Base-by-base conservation (phyloP, 768 basidiomycete genomes). In the Tephrocybe sp. region DNA sequence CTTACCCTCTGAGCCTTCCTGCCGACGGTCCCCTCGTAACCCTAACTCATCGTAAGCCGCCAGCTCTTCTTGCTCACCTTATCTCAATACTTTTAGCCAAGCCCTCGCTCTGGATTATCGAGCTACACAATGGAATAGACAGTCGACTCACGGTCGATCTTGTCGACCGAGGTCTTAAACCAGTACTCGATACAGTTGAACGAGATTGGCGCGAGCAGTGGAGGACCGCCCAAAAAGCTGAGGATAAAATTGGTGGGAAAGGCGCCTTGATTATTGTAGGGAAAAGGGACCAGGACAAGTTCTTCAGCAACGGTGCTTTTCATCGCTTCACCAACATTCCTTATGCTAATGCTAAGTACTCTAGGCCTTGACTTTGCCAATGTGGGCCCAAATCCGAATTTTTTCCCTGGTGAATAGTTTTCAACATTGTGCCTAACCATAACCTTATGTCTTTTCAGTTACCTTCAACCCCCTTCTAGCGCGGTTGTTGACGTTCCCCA, bases 231-330 rank as follows among this genome's bases (percentile, higher is more conserved):
- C 62, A 69, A 42, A 62, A 70, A 34, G 54, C 69, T 35, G 76
- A 76, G 51, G 73, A 79, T 57, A 73, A 74, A 56, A 67, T 68
- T n/a, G 74, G 72, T 6, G 86, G 82, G 25, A 75, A 74, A 43
- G 90, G 89, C 30, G 84, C 87, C 3, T 66, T 93, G 25, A 83
- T 92, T 52, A 84, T 93, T 45, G 83, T 88, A 6, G 90, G 91
- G 3, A 81, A 79, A 52, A 76, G 73, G 53, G 74, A 77, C 52
- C 90, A 93, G 64, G 82, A 92, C 65, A 93, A 92, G 66, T 93
- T 91, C 74, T 93, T 93, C 67, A 89, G 87, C 68, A 92, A 91
- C 56, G 90, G 89, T 80, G 49, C 24, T 71, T 52, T 28, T 30
- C 39, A 22, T 28, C 15, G 8, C 3, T 31, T 36, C 2, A 22